phyloP scores from a whole-genome alignment of 208 protist species.

The Acanthamoeba divionensis region DNA sequence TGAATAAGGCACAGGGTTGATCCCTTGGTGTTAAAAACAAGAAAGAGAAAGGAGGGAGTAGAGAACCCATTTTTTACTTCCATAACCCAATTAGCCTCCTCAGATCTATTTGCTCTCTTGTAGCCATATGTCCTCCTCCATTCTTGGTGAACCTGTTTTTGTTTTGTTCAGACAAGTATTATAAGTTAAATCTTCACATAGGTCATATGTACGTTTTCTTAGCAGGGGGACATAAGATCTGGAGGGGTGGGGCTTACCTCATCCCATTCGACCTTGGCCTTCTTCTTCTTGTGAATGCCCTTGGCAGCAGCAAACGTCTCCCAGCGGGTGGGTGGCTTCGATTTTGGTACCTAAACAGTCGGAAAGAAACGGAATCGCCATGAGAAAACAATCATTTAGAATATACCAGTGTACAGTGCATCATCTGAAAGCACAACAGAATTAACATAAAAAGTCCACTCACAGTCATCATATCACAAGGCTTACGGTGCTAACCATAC shows the following conservation, averaged over 20 bases:
- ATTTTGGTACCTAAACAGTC: slow-evolving; percentile 8
- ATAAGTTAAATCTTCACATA: too few species aligned
- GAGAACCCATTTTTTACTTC: too few species aligned
- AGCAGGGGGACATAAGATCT: too few species aligned
- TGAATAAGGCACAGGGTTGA: too few species aligned
- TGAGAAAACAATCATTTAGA: not conserved
- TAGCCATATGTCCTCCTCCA: slow-evolving; percentile 46
- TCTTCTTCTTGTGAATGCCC: slow-evolving; percentile 53
- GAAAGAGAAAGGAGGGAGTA: not conserved
- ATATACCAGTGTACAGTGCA: not conserved
- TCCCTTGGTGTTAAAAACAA: not conserved
- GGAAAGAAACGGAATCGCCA: not conserved
- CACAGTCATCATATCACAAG: not conserved
- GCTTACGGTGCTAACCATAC: too few species aligned
- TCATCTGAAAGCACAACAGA: not conserved
- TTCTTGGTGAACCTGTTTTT: slow-evolving; percentile 38
- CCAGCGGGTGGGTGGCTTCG: slow-evolving; percentile 23
- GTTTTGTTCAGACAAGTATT: too few species aligned
- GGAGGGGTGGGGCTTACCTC: not conserved
- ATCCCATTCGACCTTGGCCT: slow-evolving; percentile 53
- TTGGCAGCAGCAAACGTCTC: slow-evolving; percentile 18
- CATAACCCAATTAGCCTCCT: not conserved
- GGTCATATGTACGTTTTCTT: too few species aligned
- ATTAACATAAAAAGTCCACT: not conserved
- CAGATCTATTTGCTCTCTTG: slow-evolving; percentile 19